Base-by-base conservation (phyloP, 768 basidiomycete genomes). In the Cystofilobasidium ferigula region DNA sequence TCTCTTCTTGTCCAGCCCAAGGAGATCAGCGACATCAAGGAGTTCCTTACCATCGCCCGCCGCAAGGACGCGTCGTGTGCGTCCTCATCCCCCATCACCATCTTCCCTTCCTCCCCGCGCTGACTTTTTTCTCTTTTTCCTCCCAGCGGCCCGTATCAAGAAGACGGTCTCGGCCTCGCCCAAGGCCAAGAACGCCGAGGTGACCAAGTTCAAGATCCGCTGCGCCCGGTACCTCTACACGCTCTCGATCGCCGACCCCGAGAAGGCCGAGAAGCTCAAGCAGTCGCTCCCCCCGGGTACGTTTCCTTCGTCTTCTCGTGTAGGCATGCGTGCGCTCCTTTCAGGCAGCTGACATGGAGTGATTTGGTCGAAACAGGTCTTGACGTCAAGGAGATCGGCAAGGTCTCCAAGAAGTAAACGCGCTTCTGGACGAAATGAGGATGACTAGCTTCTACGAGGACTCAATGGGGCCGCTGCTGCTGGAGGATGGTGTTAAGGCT, bases 251-350 rank as follows among this genome's bases (percentile, higher is more conserved):
- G 87, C 91, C 77, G 95, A 99, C 80, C 84, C 89, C 74, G 92
- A 95, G 78, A 98, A 97, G 83, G 94, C 95, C 45, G 92, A 95
- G 78, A 99, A 97, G 82, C 85, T 99, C 73, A 84, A 86, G 81
- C 89, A 89, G 81, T 86, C 85, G 74, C 82, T 99, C 60, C 94
- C 94, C 61, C 95, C 95, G 73, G 89, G 94, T 93, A 74, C 73
- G 87, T 78, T 28, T 38, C 40, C 54, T 30, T 30, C 38, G 12
- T 9, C 40, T n/a, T 43, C 36, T 26, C 7, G 13, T 5, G 36
- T n/a, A 9, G 5, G 13, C n/a, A 22, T 38, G 8, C 32, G 12
- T 40, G 5, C 35, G 34, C 22, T 51, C 34, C 34, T 35, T 51
- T 18, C 28, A 61, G 32, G 7, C 53, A 12, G 3, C 30, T 26